A percentile compares a stretch with the other conserved stretches of the same genome.
phyloP scores from a whole-genome alignment of 2,329 filamentous ascomycete genomes.

The Uncinocarpus reesii region DNA sequence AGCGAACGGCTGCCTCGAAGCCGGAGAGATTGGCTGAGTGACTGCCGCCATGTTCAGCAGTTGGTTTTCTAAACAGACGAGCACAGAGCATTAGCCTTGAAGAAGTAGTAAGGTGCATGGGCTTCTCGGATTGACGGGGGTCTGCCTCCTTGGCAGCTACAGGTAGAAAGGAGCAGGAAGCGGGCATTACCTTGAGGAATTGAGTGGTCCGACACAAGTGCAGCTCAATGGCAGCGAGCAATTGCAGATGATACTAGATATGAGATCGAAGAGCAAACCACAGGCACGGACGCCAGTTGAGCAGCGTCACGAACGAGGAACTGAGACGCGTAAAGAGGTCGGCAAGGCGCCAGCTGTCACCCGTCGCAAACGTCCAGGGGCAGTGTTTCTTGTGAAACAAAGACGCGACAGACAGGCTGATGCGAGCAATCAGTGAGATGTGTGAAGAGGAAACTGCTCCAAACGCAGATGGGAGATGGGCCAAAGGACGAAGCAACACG shows the following conservation, averaged over 20 bases:
- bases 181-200: too few relatives aligned
- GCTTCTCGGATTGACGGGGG: too few relatives aligned
- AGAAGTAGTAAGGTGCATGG: too few relatives aligned
- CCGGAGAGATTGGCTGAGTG: constrained; percentile 20
- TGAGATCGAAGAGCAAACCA: not conserved
- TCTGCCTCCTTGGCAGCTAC: too few relatives aligned
- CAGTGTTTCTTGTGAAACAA: too few relatives aligned
- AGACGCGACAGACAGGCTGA: not conserved
- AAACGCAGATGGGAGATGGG: not conserved
- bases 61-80: not conserved
- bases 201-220: too few relatives aligned
- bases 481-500: too few relatives aligned
- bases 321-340: constrained; percentile 10
- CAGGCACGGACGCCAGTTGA: not conserved
- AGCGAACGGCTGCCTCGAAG: constrained; percentile 27
- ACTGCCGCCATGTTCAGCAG: constrained; percentile 23
- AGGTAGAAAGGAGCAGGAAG: too few relatives aligned
- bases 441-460: too few relatives aligned
- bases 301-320: constrained; percentile 2
- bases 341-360: too few relatives aligned
- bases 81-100: not conserved
- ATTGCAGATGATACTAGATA: not conserved
- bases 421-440: too few relatives aligned
- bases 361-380: too few relatives aligned
- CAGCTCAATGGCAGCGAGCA: not conserved